Evolutionary conservation across 1,284 basidiomycete species (phyloP).

Genomic region (Puccinia coronata): DNA sequence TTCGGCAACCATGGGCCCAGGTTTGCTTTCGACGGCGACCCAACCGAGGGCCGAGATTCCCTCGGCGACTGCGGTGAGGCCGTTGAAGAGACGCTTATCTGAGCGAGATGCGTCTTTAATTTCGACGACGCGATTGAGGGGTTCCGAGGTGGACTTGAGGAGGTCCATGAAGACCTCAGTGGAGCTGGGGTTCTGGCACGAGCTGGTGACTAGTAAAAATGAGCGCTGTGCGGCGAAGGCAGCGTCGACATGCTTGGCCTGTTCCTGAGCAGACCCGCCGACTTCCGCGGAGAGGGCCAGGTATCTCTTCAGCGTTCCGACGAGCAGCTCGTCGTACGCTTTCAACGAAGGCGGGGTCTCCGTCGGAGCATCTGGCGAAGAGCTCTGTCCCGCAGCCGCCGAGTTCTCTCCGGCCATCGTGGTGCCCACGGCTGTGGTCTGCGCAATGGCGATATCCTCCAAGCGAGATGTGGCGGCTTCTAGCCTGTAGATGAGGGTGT

Average conservation of each 20-base stretch:
- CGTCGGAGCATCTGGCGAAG: conserved; percentile 58
- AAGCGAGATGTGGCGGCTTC: conserved; percentile 92
- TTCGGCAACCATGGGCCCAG: conserved; percentile 77
- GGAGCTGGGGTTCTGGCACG: conserved; percentile 75
- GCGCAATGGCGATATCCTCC: conserved; percentile 77
- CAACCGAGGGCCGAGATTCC: conserved; percentile 85
- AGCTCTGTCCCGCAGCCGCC: conserved; percentile 55
- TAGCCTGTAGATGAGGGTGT: too few species aligned
- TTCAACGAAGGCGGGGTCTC: conserved; percentile 63
- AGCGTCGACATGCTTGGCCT: conserved; percentile 72
- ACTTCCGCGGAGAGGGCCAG: conserved; percentile 36
- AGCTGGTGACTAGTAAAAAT: conserved; percentile 70
- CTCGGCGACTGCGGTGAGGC: conserved; percentile 78
- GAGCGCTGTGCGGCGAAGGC: conserved; percentile 71
- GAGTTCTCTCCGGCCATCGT: conserved; percentile 51
- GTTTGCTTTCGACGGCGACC: conserved; percentile 80
- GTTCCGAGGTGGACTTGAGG: conserved; percentile 71
- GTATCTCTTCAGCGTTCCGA: conserved; percentile 62
- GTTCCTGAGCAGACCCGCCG: conserved; percentile 31
- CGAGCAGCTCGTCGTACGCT: conserved; percentile 71
- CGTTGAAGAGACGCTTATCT: conserved; percentile 79
- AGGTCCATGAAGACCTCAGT: conserved; percentile 67
- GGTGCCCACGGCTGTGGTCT: conserved; percentile 56
- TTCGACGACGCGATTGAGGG: conserved; percentile 74
- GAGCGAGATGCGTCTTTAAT: conserved; percentile 75